phyloP scores from a whole-genome alignment of 1,284 basidiomycete genomes.

The Exobasidium cylindrosporum region DNA sequence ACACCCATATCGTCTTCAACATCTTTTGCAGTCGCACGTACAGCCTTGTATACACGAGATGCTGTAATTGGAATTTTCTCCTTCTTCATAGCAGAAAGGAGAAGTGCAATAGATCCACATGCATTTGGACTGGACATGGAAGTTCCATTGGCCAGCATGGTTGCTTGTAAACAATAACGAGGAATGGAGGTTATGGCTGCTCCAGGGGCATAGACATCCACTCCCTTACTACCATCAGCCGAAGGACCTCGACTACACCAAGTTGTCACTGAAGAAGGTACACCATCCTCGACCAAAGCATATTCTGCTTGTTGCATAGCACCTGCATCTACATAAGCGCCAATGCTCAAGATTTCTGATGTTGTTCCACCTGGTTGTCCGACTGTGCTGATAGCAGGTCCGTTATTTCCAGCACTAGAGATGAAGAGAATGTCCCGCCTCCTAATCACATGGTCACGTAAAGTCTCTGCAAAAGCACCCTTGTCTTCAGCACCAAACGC shows the following conservation, averaged over 20 bases:
- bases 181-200: constrained; percentile 56
- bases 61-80: constrained; percentile 51
- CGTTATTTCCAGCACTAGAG: constrained; percentile 51
- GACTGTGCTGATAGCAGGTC: constrained; percentile 55
- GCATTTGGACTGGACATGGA: constrained; percentile 55
- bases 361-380: constrained; percentile 55
- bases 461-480: constrained; percentile 50
- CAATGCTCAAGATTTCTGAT: constrained; percentile 51
- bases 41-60: constrained; percentile 51
- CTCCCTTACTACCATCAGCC: constrained; percentile 49
- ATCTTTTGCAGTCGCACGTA: constrained; percentile 51
- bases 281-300: constrained; percentile 51
- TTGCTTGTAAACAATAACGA: constrained; percentile 52
- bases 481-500: constrained; percentile 51
- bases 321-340: constrained; percentile 54
- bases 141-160: constrained; percentile 55
- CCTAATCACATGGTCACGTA: constrained; percentile 48
- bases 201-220: constrained; percentile 55
- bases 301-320: constrained; percentile 56
- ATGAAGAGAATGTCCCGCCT: constrained; percentile 51
- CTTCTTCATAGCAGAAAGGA: constrained; percentile 52
- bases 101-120: constrained; percentile 50
- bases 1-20: constrained; percentile 53
- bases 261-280: constrained; percentile 52
- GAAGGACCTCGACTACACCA: constrained; percentile 56